Evolutionary conservation across 1,284 basidiomycete genomes (phyloP), one percentile per base, ranked within the genome.

Genomic region (Trametes hirsuta): DNA sequence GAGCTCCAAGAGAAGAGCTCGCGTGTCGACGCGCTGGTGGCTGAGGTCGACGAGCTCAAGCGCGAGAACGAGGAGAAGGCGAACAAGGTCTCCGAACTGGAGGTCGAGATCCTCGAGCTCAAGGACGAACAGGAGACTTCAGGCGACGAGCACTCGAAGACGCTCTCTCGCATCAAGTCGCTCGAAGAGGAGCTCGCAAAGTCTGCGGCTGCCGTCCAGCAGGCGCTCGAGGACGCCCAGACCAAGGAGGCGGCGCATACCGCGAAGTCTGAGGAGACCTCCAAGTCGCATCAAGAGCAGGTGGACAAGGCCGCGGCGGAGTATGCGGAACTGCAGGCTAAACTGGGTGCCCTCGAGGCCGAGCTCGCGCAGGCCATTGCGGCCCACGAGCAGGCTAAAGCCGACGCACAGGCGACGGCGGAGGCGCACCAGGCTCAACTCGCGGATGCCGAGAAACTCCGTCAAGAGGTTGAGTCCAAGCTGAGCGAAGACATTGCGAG

Each of bases 101-200:
- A 95, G 75, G 77, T 91, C 47, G 88, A 93, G 69, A 81, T 93
- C 39, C 77, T 94, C 54, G 93, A 94, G 74, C 72, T 90, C 59
- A 90, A 84, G 71, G 90, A 91, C 67, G 79, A 79, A 24, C 83
- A 87, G 63, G 91, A 94, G 63, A 78, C 78, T 37, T 77, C 79
- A 4, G 86, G 87, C 64, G 89, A 90, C 56, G 81, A 82, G 45
- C 81, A 81, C 52, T 77, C 75, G 45, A 76, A 78, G 65, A 73
- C 79, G 9, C 68, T 81, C 47, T 71, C 74, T n/a, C 81, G 75
- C 47, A 75, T 90, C 47, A 79, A 81, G 65, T 67, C 68, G 10
- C 71, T 90, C 47, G 85, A 90, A 69, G 77, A 75, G 40, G 79
- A 87, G 55, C 72, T 88, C 11, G 68, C 72, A 0, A 76, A 77